Conservation (phyloP, 345 rosid species). For the Bruguiera parviflora region DNA sequence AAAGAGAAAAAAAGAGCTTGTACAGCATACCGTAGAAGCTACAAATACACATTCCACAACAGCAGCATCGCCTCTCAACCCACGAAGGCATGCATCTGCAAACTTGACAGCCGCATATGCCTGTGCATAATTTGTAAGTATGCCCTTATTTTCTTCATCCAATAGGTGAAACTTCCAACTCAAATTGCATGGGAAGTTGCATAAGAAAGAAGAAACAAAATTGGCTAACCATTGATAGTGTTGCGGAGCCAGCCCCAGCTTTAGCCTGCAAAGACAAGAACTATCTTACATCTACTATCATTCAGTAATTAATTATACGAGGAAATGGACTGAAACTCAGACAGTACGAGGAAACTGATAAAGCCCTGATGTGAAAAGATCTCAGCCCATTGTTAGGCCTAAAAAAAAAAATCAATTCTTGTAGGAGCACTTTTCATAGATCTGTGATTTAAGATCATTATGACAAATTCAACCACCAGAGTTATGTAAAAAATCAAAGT, state of each 20-base stretch:
- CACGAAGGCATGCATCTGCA: conserved; percentile 90
- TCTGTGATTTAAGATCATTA: no score
- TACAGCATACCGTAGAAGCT: conserved; percentile 56
- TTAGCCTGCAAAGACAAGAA: conserved; percentile 56
- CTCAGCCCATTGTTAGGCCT: background rate
- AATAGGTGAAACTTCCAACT: background rate
- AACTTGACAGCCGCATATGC: conserved; percentile 97
- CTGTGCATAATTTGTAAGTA: conserved; percentile 31
- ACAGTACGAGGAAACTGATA: background rate
- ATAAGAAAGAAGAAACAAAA: background rate
- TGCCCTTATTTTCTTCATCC: conserved; percentile 1
- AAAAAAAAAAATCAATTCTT: no score
- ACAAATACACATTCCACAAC: conserved; percentile 75
- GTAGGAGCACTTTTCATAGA: no score
- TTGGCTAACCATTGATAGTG: conserved; percentile 78
- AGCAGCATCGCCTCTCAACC: conserved; percentile 82
- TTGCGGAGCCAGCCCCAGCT: conserved; percentile 97
- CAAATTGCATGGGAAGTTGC: background rate
- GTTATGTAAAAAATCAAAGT: no score
- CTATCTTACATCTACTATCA: background rate
- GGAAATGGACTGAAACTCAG: background rate
- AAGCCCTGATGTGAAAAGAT: background rate
- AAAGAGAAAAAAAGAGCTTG: background rate
- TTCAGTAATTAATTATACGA: background rate
- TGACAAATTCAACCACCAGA: no score